Conservation (phyloP, 805 yeast genomes). For the Candida chauliodis region DNA sequence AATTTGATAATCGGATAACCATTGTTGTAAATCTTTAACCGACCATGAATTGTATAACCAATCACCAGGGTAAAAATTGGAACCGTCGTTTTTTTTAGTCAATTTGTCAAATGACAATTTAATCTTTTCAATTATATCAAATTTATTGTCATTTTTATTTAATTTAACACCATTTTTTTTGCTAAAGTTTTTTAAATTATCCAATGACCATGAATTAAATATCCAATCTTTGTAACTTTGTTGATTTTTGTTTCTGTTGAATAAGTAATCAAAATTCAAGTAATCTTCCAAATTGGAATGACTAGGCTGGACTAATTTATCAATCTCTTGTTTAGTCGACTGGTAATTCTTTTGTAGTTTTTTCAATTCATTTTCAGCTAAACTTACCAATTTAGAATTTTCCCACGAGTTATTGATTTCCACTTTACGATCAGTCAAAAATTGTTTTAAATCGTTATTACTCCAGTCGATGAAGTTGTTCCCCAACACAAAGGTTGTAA, state of each 20-base stretch:
- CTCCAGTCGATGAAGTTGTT: conserved; percentile 12
- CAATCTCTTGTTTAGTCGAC: conserved; percentile 1
- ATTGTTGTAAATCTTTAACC: conserved; percentile 41
- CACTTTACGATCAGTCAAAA: conserved; percentile 24
- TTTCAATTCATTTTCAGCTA: conserved; percentile 25
- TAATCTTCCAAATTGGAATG: conserved; percentile 8
- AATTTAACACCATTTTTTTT: conserved; percentile 26
- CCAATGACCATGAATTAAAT: conserved; percentile 44
- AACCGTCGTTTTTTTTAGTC: conserved; percentile 28
- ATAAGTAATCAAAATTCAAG: conserved; percentile 6
- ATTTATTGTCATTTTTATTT: conserved; percentile 24
- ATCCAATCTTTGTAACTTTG: conserved; percentile 36
- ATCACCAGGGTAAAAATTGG: conserved; percentile 48
- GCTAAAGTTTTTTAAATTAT: conserved; percentile 29
- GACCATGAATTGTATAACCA: conserved; percentile 57
- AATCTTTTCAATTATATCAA: conserved; percentile 41
- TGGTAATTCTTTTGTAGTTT: conserved; percentile 11
- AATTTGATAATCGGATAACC: conserved; percentile 47
- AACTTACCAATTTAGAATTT: conserved; percentile 19
- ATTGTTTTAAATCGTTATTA: conserved; percentile 23
- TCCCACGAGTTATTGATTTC: conserved; percentile 18
- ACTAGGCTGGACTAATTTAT: conserved; percentile 3
- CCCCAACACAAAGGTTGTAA: neutral
- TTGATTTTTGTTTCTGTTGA: conserved; percentile 4
- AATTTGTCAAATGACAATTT: conserved; percentile 39